A percentile compares a stretch with the other conserved stretches of the same genome.
phyloP scores from a whole-genome alignment of 208 protist species.

The Wallacemonas sp. region DNA sequence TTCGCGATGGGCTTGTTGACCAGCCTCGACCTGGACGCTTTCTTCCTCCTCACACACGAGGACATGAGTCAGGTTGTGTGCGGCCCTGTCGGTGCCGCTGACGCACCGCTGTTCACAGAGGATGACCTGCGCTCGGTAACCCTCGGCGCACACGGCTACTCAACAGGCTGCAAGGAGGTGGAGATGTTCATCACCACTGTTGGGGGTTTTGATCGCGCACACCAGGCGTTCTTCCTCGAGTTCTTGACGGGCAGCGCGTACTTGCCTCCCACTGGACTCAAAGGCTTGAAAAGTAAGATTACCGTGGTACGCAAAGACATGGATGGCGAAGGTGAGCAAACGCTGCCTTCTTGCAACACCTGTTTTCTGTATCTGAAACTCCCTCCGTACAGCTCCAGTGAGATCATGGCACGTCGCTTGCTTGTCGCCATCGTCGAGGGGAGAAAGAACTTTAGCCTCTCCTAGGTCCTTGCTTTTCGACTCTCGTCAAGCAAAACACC shows the following conservation, averaged over 20 bases:
- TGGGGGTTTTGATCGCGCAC: slow-evolving; percentile 53
- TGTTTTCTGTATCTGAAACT: slow-evolving; percentile 93
- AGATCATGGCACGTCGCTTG: slow-evolving; percentile 72
- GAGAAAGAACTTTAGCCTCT: slow-evolving; percentile 85
- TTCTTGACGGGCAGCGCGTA: slow-evolving; percentile 87
- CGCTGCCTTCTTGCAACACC: slow-evolving; percentile 89
- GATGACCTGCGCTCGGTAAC: slow-evolving; percentile 53
- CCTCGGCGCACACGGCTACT: slow-evolving; percentile 81
- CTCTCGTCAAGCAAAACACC: not conserved
- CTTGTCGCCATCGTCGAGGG: slow-evolving; percentile 80
- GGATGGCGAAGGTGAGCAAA: slow-evolving; percentile 57
- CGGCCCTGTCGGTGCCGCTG: slow-evolving; percentile 21
- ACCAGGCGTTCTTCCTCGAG: slow-evolving; percentile 85
- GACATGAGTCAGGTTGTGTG: slow-evolving; percentile 63
- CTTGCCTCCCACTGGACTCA: slow-evolving; percentile 80
- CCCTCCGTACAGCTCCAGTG: slow-evolving; percentile 71
- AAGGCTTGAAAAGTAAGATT: slow-evolving; percentile 67
- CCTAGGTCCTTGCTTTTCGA: slow-evolving; percentile 18
- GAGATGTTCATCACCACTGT: slow-evolving; percentile 73
- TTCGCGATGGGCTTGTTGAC: slow-evolving; percentile 63
- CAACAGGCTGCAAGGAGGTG: slow-evolving; percentile 51
- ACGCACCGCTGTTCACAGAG: slow-evolving; percentile 55
- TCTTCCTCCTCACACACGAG: slow-evolving; percentile 51
- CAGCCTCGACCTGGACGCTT: slow-evolving; percentile 50
- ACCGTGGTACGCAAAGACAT: slow-evolving; percentile 84